Base-by-base conservation (phyloP, 2,329 filamentous ascomycete genomes). In the Cladosporium phlei region DNA sequence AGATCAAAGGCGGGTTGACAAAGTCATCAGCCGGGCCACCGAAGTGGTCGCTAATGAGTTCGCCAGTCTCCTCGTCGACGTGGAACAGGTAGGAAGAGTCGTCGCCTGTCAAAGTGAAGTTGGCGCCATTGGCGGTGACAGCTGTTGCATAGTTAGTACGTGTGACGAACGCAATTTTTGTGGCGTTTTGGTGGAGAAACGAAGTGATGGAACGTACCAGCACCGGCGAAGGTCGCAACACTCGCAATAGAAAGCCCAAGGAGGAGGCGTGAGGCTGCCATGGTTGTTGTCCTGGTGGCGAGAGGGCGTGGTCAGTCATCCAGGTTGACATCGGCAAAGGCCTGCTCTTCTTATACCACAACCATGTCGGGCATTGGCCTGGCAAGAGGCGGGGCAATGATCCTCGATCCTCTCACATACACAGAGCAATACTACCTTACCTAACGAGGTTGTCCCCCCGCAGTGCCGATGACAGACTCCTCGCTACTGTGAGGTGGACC, bases 31-130 rank as follows among this genome's bases (percentile, higher is more conserved):
- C 68, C 1, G 69, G 70, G 10, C 73, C 78, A 32, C 80, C 81
- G 52, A 80, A 84, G 56, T 83, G 80, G 54, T 83, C 79, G 0
- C 75, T 73, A 12, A 78, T 60, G 28, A 84, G 68, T 46, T 84
- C 79, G 3, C 76, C 73, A 0, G 74, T 77, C 7, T 57, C 59
- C 3, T 72, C 64, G 51, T 83, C 76, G 34, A 82, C 78, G 52
- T 83, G 80, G 59, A 84, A 82, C 33, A 77, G 75, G 55, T 84
- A 83, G 1, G 79, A 82, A 22, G 80, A 69, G 52, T 70, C 68
- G 35, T 75, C 65, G 20, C 76, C 78, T 22, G 77, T 77, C 35
- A 83, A 66, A 2, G 76, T 71, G 52, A 83, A 83, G 12, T 72
- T 73, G 3, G 67, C 73, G 8, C 76, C 77, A 4, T 77, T 62